These are phyloP conservation scores for Stagonosporopsis tanaceti DNA, from an alignment of 2,329 filamentous ascomycete genomes.

Conservation along the genomic window DNA sequence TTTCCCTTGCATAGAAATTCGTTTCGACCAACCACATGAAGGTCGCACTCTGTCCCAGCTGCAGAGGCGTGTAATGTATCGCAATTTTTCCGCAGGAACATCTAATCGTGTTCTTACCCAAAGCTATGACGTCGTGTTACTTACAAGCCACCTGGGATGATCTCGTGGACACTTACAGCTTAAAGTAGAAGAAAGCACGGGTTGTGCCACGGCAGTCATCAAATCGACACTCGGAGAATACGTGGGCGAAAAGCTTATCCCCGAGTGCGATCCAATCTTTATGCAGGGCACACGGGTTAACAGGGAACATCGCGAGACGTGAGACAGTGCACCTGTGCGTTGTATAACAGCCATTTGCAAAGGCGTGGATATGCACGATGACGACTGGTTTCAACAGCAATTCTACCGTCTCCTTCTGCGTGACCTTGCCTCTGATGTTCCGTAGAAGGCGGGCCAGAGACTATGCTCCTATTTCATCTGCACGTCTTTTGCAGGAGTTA, in stretches of 20 bases:
- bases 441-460: too few species aligned
- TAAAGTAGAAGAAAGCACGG: conserved; percentile 4
- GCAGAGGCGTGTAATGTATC: neutral
- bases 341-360: neutral
- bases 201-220: neutral
- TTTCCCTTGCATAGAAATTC: neutral
- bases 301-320: conserved; percentile 3
- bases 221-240: neutral
- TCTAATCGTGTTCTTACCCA: neutral
- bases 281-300: conserved; percentile 6
- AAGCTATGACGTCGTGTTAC: conserved; percentile 7
- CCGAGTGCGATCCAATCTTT: neutral
- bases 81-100: neutral
- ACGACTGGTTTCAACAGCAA: neutral
- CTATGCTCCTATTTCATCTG: too few species aligned
- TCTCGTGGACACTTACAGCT: conserved; percentile 31
- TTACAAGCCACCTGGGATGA: conserved; percentile 10
- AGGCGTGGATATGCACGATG: conserved; percentile 1
- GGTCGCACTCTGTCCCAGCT: neutral
- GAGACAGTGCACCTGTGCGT: conserved; percentile 1
- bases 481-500: too few species aligned
- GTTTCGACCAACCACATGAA: neutral
- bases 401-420: neutral
- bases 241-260: neutral
- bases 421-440: too few species aligned